Evolutionary conservation across 1,284 basidiomycete species (phyloP).

Genomic region (Mixia osmundae): DNA sequence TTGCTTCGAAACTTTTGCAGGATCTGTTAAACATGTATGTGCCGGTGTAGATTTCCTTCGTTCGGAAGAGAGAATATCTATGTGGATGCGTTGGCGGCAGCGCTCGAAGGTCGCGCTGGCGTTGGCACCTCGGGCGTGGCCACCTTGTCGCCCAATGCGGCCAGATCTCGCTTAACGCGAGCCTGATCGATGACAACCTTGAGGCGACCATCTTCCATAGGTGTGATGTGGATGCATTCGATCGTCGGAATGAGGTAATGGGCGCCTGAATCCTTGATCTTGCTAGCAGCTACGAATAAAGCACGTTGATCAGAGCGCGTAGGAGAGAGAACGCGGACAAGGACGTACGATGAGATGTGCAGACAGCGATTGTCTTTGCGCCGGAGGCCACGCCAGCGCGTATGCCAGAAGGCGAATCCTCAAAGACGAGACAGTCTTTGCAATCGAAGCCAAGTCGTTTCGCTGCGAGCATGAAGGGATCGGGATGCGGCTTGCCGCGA

Average conservation of each 20-base stretch:
- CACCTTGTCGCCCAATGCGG: too few species aligned
- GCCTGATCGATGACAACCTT: slow-evolving; percentile 10
- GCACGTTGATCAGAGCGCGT: background rate
- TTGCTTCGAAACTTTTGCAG: too few species aligned
- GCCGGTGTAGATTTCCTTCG: too few species aligned
- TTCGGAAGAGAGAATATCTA: too few species aligned
- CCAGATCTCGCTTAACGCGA: slow-evolving; percentile 2
- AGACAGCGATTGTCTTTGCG: slow-evolving; percentile 49
- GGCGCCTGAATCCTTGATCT: slow-evolving; percentile 41
- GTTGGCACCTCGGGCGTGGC: too few species aligned
- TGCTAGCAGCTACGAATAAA: slow-evolving; percentile 18
- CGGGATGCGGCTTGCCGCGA: slow-evolving; percentile 23
- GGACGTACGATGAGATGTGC: slow-evolving; percentile 27
- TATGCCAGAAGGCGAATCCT: slow-evolving; percentile 50
- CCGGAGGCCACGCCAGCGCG: slow-evolving; percentile 40
- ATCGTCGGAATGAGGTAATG: slow-evolving; percentile 28
- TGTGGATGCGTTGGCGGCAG: too few species aligned
- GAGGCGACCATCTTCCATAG: slow-evolving; percentile 13
- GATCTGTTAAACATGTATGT: too few species aligned
- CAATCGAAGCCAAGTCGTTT: slow-evolving; percentile 39
- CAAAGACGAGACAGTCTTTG: slow-evolving; percentile 37
- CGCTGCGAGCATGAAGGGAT: slow-evolving; percentile 51
- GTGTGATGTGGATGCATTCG: slow-evolving; percentile 14
- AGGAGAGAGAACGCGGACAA: background rate
- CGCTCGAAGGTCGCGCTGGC: too few species aligned